Base-by-base conservation (phyloP, 345 rosid genomes). In the Litchi chinensis region DNA sequence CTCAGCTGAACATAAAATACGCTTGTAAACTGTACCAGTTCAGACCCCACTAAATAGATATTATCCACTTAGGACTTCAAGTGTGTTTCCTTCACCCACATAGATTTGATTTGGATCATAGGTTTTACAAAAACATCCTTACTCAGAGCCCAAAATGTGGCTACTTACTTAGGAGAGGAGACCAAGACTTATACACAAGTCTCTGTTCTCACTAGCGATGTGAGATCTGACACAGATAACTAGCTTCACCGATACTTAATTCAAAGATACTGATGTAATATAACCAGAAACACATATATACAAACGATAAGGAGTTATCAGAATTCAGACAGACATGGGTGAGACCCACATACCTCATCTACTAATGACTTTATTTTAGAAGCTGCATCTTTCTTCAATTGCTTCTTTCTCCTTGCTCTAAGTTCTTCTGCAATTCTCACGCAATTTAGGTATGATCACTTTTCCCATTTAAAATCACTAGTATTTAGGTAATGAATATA, bases 321-420 rank as follows among this genome's bases (percentile, higher is more conserved):
- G n/a, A n/a, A 10, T 22, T 41, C 21, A 68, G 16, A 46, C 50
- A 68, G 26, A 43, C 22, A 21, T 5, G 44, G 24, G 9, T 44
- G 2, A 70, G 79, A 78, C 12, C 44, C 18, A 21, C 84, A 79
- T 86, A 94, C 99, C 98, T 94, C 99, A 70, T 94, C 98, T 70
- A 97, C 98, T 81, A 89, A 65, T 54, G 97, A 94, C 88, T 97
- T 97, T 64, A 93, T 81, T 79, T 97, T 97, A 59, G 94, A 88
- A 80, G 98, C 97, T 24, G 93, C 89, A 84, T 94, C 95, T 89
- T 97, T 97, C 93, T 92, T 97, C 85, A 97, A 85, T 82, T 90
- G 98, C 80, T 93, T 97, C 88, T 90, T 97, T 88, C 99, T 88
- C 85, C 93, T 97, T 78, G 90, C 88, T 79, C 80, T 86, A 90